A percentile compares a stretch with the other conserved stretches of the same genome.
Evolutionary conservation across 768 basidiomycete genomes (phyloP).

Genomic region (Collybia mongolica): DNA sequence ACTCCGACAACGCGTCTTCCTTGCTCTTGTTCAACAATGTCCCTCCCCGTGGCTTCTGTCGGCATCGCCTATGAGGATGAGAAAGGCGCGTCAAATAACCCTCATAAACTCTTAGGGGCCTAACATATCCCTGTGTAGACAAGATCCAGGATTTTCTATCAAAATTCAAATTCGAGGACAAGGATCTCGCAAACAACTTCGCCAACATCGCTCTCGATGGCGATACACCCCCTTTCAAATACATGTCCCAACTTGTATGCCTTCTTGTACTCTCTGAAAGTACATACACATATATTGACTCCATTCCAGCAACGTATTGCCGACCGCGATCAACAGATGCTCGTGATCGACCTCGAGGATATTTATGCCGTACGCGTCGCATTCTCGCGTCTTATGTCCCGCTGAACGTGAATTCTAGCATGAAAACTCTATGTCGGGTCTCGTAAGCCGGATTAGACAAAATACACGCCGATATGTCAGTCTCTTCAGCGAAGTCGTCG

Average conservation of each 20-base stretch:
- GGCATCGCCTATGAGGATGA: conserved; percentile 70
- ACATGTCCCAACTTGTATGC: conserved; percentile 81
- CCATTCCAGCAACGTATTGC: conserved; percentile 79
- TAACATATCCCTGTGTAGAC: conserved; percentile 36
- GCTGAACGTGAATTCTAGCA: conserved; percentile 42
- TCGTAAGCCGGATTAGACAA: conserved; percentile 74
- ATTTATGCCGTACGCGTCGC: conserved; percentile 57
- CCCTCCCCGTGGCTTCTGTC: conserved; percentile 60
- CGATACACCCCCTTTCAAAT: conserved; percentile 57
- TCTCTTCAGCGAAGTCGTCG: conserved; percentile 88
- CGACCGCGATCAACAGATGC: conserved; percentile 89
- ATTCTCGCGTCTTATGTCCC: background rate
- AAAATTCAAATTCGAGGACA: conserved; percentile 60
- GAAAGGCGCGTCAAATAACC: conserved; percentile 44
- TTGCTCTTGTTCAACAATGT: conserved; percentile 45
- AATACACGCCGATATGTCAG: conserved; percentile 90
- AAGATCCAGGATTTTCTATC: conserved; percentile 71
- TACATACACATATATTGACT: conserved; percentile 13
- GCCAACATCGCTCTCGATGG: conserved; percentile 71
- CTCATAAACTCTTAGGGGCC: background rate
- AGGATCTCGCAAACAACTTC: conserved; percentile 66
- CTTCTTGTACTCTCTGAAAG: conserved; percentile 23
- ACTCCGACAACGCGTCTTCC: conserved; percentile 32
- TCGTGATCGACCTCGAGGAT: conserved; percentile 89
- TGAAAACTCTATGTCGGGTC: conserved; percentile 66